Base-by-base conservation (phyloP, 768 basidiomycete genomes). In the Lactarius deliciosus region DNA sequence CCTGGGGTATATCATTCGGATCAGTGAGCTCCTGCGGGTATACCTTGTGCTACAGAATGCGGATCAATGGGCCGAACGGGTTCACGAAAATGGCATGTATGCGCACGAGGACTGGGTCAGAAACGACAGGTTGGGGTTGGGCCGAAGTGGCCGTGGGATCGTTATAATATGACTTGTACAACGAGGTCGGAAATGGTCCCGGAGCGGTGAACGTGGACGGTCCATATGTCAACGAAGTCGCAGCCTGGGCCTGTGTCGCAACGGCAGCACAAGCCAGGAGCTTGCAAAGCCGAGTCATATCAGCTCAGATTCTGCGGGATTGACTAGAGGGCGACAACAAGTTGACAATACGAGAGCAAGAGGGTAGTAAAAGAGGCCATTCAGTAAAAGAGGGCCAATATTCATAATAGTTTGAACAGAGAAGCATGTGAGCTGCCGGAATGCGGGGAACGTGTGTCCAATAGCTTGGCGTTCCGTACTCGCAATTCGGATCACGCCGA, bases 111-210 rank as follows among this genome's bases (percentile, higher is more conserved):
- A 90, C 83, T 10, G 88, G 86, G 73, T 92, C 90, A 16, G 88
- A 84, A 43, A 92, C 82, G 65, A 90, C 81, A n/a, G 90, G 90
- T 75, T 92, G 90, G 4, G 85, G 85, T 73, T 92, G 90, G 0
- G 81, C 84, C 15, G 83, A 82, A 2, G 90, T 91, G 38, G 84
- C 86, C 1, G 88, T 91, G 38, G 90, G 89, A 69, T 82, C 76
- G 74, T 90, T 91, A 77, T 86, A 90, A 74, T 91, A 92, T 60
- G 79, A 73, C n/a, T 78, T 72, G 74, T 85, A 92, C 45, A 82
- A 76, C 6, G 86, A 82, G 2, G 88, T 88, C 1, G 90, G 89
- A 74, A 90, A 90, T 3, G 77, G 72, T 34, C 87, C 88, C 5
- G 86, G 82, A 6, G 76, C 87, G 3, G 87, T 84, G 71, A 82